Percentiles rank a stretch among this genome's conserved stretches.
phyloP scores from a whole-genome alignment of 1,284 basidiomycete species.

The Singerocomus rubriflavus region DNA sequence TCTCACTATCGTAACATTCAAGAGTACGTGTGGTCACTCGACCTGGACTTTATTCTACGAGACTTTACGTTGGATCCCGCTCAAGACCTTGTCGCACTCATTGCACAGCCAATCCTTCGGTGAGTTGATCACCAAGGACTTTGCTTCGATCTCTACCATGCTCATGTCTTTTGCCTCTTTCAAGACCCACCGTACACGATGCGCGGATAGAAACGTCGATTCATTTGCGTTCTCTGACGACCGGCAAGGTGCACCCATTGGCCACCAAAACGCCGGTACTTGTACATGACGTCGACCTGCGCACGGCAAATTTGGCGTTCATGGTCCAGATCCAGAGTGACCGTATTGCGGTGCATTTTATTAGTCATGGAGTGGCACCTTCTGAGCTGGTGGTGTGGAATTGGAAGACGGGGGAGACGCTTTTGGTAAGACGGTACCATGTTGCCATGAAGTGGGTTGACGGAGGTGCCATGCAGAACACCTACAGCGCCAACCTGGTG shows the following conservation, averaged over 20 bases:
- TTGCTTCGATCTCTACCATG: not conserved
- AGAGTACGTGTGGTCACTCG: slow-evolving; percentile 46
- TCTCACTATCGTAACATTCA: slow-evolving; percentile 46
- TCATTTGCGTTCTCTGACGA: slow-evolving; percentile 47
- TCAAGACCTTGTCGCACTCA: slow-evolving; percentile 55
- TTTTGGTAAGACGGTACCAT: slow-evolving; percentile 41
- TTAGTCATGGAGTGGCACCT: slow-evolving; percentile 25
- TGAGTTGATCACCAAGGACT: slow-evolving; percentile 17
- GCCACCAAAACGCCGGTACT: slow-evolving; percentile 38
- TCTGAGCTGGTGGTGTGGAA: slow-evolving; percentile 58
- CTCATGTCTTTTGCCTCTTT: slow-evolving; percentile 5
- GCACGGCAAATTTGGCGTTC: slow-evolving; percentile 32
- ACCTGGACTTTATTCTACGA: slow-evolving; percentile 40
- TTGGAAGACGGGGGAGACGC: slow-evolving; percentile 50
- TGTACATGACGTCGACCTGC: slow-evolving; percentile 28
- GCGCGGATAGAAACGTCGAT: slow-evolving; percentile 29
- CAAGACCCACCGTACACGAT: slow-evolving; percentile 15
- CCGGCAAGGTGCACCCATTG: slow-evolving; percentile 45
- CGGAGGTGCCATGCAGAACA: slow-evolving; percentile 25
- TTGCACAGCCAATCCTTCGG: slow-evolving; percentile 39
- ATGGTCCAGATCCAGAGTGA: slow-evolving; percentile 50
- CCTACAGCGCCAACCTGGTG: slow-evolving; percentile 36
- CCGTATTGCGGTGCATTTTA: slow-evolving; percentile 46
- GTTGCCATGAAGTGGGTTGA: slow-evolving; percentile 3
- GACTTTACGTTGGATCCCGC: slow-evolving; percentile 64